These are phyloP conservation scores for Microsporum audouinii DNA, from an alignment of 2,329 filamentous ascomycete species.

Conservation along the genomic window DNA sequence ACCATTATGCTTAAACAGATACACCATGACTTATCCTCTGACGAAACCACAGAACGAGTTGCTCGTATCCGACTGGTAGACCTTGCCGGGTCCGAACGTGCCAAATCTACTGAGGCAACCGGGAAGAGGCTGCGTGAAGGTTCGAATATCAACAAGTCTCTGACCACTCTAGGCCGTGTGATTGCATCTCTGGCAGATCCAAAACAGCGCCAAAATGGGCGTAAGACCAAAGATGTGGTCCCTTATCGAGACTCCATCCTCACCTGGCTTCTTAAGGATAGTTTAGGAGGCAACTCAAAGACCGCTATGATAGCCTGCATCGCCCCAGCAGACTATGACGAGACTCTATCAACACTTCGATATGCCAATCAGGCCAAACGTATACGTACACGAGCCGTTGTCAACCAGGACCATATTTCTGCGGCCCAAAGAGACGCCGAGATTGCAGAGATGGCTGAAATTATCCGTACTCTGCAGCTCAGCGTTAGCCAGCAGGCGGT, in stretches of 20 bases:
- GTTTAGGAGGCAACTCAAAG: slow-evolving; percentile 89
- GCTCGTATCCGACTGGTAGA: slow-evolving; percentile 92
- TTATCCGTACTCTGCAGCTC: slow-evolving; percentile 76
- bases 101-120: slow-evolving; percentile 90
- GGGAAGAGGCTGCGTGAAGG: slow-evolving; percentile 84
- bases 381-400: slow-evolving; percentile 83
- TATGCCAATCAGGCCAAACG: slow-evolving; percentile 97
- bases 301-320: slow-evolving; percentile 99
- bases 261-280: slow-evolving; percentile 87
- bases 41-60: slow-evolving; percentile 90
- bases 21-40: slow-evolving; percentile 91
- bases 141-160: slow-evolving; percentile 97
- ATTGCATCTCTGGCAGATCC: slow-evolving; percentile 79
- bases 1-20: slow-evolving; percentile 98
- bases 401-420: slow-evolving; percentile 91
- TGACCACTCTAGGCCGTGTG: slow-evolving; percentile 88
- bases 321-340: slow-evolving; percentile 88
- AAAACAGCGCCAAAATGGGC: slow-evolving; percentile 42
- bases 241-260: slow-evolving; percentile 84
- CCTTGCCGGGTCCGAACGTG: slow-evolving; percentile 85
- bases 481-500: slow-evolving; percentile 52
- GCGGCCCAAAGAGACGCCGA: slow-evolving; percentile 89
- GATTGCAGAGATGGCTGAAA: slow-evolving; percentile 87
- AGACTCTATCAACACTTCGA: slow-evolving; percentile 87
- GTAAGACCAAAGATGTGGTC: slow-evolving; percentile 62